Conservation (phyloP, 2,329 filamentous ascomycete species). For the Penicillium sp. region DNA sequence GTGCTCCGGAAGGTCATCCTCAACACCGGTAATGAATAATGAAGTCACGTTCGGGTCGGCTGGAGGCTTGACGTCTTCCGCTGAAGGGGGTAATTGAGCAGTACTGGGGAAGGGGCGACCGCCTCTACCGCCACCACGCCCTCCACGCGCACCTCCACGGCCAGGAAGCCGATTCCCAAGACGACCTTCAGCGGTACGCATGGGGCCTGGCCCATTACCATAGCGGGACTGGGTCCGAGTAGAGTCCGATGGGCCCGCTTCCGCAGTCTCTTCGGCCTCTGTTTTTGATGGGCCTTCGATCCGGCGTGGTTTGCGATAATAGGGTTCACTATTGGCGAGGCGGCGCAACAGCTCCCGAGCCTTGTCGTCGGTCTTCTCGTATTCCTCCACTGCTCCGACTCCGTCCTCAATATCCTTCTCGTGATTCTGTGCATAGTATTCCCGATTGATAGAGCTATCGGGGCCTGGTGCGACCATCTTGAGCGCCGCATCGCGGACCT, state of each 20-base stretch:
- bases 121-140: slow-evolving; percentile 44
- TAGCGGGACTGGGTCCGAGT: slow-evolving; percentile 37
- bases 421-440: slow-evolving; percentile 97
- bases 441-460: slow-evolving; percentile 84
- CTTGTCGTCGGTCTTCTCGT: slow-evolving; percentile 96
- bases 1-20: slow-evolving; percentile 91
- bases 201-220: slow-evolving; percentile 53
- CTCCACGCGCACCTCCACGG: slow-evolving; percentile 44
- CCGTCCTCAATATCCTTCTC: slow-evolving; percentile 94
- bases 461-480: slow-evolving; percentile 97
- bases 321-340: slow-evolving; percentile 87
- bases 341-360: slow-evolving; percentile 79
- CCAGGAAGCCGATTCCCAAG: slow-evolving; percentile 35
- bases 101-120: slow-evolving; percentile 61
- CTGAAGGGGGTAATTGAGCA: slow-evolving; percentile 69
- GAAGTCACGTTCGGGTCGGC: slow-evolving; percentile 81
- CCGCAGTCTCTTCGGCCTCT: slow-evolving; percentile 39
- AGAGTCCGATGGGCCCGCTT: slow-evolving; percentile 35
- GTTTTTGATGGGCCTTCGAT: slow-evolving; percentile 51
- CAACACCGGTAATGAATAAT: slow-evolving; percentile 88
- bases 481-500: slow-evolving; percentile 87
- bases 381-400: slow-evolving; percentile 75
- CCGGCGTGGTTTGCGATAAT: slow-evolving; percentile 80
- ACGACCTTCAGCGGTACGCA: slow-evolving; percentile 63
- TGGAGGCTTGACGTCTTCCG: slow-evolving; percentile 80